Evolutionary conservation across 768 basidiomycete species (phyloP).

Genomic region (Leccinum variicolor): DNA sequence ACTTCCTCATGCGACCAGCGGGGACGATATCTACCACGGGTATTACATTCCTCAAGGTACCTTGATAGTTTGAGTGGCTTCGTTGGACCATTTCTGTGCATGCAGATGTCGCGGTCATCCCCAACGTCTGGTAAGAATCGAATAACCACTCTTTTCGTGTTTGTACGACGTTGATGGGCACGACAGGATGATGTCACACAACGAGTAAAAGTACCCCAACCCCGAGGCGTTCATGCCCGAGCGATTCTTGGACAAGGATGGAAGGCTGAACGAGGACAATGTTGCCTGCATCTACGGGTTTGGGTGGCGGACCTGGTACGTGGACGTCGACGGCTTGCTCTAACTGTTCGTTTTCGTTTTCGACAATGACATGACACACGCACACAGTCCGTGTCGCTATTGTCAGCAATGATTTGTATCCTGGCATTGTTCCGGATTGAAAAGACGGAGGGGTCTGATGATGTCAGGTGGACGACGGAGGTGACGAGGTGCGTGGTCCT

Average conservation of each 20-base stretch:
- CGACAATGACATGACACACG: no score
- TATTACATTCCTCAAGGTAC: neutral
- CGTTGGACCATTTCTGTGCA: neutral
- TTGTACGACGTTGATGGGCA: neutral
- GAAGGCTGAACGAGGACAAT: neutral
- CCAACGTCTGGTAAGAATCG: neutral
- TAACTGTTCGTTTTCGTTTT: neutral
- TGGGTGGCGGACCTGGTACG: neutral
- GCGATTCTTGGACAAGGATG: neutral
- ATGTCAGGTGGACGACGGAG: conserved; percentile 18
- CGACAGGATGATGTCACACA: neutral
- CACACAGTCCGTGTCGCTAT: no score
- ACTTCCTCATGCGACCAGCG: neutral
- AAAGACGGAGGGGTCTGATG: conserved; percentile 10
- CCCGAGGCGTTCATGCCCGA: neutral
- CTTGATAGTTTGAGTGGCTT: neutral
- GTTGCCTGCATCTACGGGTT: neutral
- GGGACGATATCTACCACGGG: neutral
- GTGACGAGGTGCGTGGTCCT: no score
- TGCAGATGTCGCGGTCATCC: neutral
- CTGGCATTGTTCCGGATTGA: conserved; percentile 4
- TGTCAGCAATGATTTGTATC: no score
- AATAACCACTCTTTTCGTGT: neutral
- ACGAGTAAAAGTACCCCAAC: neutral
- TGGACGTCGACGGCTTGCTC: neutral